A percentile compares a stretch with the other conserved stretches of the same genome.
Conservation (phyloP, 225 moss, liverwort and hornwort species). For the Rhytidiadelphus loreus region DNA sequence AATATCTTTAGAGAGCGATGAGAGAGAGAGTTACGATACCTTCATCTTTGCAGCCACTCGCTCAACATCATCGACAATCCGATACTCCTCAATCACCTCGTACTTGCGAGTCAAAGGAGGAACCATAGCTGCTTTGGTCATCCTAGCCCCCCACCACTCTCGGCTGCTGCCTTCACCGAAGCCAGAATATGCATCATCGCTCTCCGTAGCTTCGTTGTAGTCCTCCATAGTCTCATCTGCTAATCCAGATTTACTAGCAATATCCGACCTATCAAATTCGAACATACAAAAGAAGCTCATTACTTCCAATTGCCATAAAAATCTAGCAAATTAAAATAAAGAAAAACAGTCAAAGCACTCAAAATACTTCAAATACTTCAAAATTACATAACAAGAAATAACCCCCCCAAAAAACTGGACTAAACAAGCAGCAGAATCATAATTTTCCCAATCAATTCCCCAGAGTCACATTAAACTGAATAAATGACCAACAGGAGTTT, state of each 20-base stretch:
- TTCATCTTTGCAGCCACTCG: slow-evolving; percentile 78
- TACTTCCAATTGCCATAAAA: not conserved
- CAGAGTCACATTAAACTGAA: not conserved
- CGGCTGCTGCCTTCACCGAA: slow-evolving; percentile 47
- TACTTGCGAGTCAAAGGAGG: slow-evolving; percentile 98
- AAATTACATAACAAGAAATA: not conserved
- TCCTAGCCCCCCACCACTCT: slow-evolving; percentile 87
- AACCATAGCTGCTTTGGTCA: slow-evolving; percentile 99
- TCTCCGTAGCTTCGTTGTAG: slow-evolving; percentile 63
- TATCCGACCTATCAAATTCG: slow-evolving; percentile 53
- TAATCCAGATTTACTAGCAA: slow-evolving; percentile 87
- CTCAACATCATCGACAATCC: slow-evolving; percentile 71
- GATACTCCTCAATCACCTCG: slow-evolving; percentile 88
- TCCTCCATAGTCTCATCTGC: slow-evolving; percentile 75
- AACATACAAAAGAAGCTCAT: not conserved
- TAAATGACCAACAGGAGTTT: not conserved
- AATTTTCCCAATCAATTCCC: not conserved
- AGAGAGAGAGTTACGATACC: slow-evolving; percentile 14
- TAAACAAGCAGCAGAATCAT: not conserved
- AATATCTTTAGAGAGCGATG: not conserved
- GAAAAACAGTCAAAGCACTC: not conserved
- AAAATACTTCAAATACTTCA: not conserved
- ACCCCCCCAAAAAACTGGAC: not conserved
- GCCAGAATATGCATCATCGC: slow-evolving; percentile 52
- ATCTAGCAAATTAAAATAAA: not conserved